Conservation (phyloP, 805 yeast species). For the Sugiyamaella mastotermitis region DNA sequence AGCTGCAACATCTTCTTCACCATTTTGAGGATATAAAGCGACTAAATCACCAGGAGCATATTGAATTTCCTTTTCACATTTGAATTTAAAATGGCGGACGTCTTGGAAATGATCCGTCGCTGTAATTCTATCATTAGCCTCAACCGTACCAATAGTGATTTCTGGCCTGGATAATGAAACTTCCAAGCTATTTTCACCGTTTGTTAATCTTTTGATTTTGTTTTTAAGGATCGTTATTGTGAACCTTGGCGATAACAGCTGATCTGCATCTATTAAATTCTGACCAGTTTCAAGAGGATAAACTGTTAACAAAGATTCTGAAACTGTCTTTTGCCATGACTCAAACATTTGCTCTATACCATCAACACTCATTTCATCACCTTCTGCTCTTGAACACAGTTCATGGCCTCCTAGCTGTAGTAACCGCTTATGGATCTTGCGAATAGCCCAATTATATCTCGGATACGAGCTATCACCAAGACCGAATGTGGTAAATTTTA, state of each 20-base stretch:
- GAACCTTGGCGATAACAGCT: conserved; percentile 36
- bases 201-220: conserved; percentile 30
- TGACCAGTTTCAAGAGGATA: conserved; percentile 15
- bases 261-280: conserved; percentile 27
- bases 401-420: conserved; percentile 77
- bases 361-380: conserved; percentile 77
- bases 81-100: conserved; percentile 57
- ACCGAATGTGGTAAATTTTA: conserved; percentile 72
- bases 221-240: conserved; percentile 25
- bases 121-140: conserved; percentile 57
- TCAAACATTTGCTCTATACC: conserved; percentile 66
- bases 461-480: conserved; percentile 92
- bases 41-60: conserved; percentile 79
- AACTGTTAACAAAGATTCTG: conserved; percentile 30
- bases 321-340: conserved; percentile 59
- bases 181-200: conserved; percentile 7
- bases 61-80: conserved; percentile 24
- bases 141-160: conserved; percentile 40
- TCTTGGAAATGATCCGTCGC: conserved; percentile 79
- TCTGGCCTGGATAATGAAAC: conserved; percentile 30
- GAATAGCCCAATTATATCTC: conserved; percentile 79
- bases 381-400: conserved; percentile 70
- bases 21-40: conserved; percentile 70
- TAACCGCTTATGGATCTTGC: conserved; percentile 72
- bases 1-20: conserved; percentile 52